These are phyloP conservation scores for Rhizoclosmatium globosum DNA, from an alignment of 192 early-diverging fungal species.

Conservation along the genomic window DNA sequence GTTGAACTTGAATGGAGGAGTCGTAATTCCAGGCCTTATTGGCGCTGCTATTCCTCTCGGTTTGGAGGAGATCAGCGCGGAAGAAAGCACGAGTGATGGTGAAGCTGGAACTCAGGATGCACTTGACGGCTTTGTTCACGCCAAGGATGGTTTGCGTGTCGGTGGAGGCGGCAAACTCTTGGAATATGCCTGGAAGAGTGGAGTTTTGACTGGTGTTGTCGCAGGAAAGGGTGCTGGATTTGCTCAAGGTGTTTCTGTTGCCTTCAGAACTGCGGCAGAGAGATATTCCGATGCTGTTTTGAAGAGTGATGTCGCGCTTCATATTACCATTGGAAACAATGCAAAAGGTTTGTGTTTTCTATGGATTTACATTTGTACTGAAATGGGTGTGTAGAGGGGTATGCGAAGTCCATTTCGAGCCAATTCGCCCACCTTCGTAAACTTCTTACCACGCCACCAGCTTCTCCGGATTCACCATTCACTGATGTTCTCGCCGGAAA, in stretches of 20 bases:
- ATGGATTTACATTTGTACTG: too few species aligned
- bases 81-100: conserved; percentile 70
- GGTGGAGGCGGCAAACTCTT: conserved; percentile 39
- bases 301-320: conserved; percentile 13
- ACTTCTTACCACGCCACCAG: neutral
- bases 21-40: conserved; percentile 67
- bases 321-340: conserved; percentile 11
- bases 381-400: conserved; percentile 13
- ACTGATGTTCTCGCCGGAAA: conserved; percentile 13
- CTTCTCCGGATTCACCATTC: conserved; percentile 1
- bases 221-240: conserved; percentile 59
- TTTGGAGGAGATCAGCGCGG: conserved; percentile 70
- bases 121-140: conserved; percentile 46
- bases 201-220: conserved; percentile 69
- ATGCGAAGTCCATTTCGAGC: conserved; percentile 3
- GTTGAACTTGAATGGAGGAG: conserved; percentile 66
- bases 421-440: conserved; percentile 11
- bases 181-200: conserved; percentile 16
- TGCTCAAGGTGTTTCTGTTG: conserved; percentile 68
- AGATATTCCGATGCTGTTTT: conserved; percentile 14
- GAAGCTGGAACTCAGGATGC: conserved; percentile 33
- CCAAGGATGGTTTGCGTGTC: conserved; percentile 75
- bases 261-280: conserved; percentile 71
- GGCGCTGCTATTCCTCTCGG: conserved; percentile 63
- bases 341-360: conserved; percentile 9